phyloP scores from a whole-genome alignment of 2,329 filamentous ascomycete species.

The Colletotrichum noveboracense region DNA sequence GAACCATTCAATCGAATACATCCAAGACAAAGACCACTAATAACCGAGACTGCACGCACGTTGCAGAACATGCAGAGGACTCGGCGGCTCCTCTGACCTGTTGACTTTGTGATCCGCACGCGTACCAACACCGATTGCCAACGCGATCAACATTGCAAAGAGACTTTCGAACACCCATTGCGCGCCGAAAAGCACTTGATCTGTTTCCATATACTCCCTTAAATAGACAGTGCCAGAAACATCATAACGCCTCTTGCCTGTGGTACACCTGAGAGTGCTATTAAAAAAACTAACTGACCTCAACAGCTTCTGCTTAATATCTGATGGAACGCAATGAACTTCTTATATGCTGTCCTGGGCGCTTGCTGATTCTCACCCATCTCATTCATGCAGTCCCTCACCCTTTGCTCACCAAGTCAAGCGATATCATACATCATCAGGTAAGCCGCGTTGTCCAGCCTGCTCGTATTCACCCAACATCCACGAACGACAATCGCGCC shows the following conservation, averaged over 20 bases:
- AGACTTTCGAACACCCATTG: not conserved
- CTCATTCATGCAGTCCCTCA: not conserved
- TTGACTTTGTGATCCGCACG: not conserved
- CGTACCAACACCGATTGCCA: accelerated
- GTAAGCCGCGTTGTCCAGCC: not conserved
- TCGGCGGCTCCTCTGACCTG: not conserved
- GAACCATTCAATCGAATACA: not conserved
- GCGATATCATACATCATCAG: not conserved
- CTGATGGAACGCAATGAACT: too few relatives aligned
- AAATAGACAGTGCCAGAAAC: not conserved
- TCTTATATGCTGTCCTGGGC: too few relatives aligned
- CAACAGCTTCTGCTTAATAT: not conserved
- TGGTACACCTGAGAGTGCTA: not conserved
- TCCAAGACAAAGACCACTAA: accelerated
- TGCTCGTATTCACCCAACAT: not conserved
- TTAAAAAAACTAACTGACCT: not conserved
- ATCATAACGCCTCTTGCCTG: too few relatives aligned
- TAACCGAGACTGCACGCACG: not conserved
- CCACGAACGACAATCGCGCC: too few relatives aligned
- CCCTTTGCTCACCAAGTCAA: not conserved
- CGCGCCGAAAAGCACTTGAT: accelerated
- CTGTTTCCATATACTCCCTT: not conserved
- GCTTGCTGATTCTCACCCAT: not conserved
- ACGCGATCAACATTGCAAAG: not conserved
- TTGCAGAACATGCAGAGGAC: accelerated